Evolutionary conservation across 805 yeast genomes (phyloP), one percentile per base, ranked within the genome.

Genomic region (Ogataea pignaliae): DNA sequence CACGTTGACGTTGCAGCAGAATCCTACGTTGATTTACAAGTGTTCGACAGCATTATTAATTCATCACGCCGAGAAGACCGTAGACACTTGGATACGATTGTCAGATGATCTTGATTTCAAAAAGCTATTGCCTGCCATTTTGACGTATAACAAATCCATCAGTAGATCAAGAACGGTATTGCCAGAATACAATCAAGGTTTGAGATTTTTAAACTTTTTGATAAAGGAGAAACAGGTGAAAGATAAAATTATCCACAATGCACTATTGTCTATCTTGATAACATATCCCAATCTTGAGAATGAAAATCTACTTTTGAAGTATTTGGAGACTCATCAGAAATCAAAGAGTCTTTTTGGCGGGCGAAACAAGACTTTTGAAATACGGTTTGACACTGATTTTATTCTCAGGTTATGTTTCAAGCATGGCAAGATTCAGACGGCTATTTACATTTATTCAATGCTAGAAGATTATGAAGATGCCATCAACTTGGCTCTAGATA

Each of bases 401-500:
- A 76, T 90, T 3, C 61, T 93, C 29, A 70, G 97, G 43, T 60
- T 89, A 29, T 85, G 95, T 53, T 70, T 85, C 40, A 75, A 73
- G 44, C 74, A 76, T 56, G 61, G 75, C 10, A 79, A 78, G 46
- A 69, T 72, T 40, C 78, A 78, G 47, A 75, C 90, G 1, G 89
- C 96, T 1, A 79, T 88, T 10, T 73, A 76, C 45, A 73, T 93
- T n/a, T 80, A 85, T 53, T 77, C 93, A 1, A 69, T 77, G 40
- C 64, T 88, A 63, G 78, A 73, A 3, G 71, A 85, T 37, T 86
- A 74, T 57, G 95, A 88, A 47, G 89, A 86, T 42, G 97, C 98
- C 0, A 79, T 90, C 31, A 72, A 72, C 39, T 61, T 93, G 43
- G 91, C 97, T 0, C 66, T 93, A 37, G 72, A 76, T 3, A 65